Conservation (phyloP, 768 basidiomycete species). For the Rhizopogon roseolus region DNA sequence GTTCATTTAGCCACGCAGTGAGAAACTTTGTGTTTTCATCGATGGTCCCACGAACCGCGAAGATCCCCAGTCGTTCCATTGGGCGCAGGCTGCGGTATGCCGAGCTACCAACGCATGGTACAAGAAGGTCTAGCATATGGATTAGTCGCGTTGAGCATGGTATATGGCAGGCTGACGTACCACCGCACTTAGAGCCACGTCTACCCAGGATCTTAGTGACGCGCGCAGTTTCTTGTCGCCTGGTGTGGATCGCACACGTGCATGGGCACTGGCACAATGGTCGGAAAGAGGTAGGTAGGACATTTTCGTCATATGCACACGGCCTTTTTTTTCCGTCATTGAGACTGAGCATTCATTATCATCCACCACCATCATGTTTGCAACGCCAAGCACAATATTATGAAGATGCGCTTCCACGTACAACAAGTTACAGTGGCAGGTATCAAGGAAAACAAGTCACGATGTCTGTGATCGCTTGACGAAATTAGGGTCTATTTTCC, state of each 20-base stretch:
- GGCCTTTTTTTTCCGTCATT: too few relatives aligned
- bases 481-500: conserved; percentile 65
- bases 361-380: too few relatives aligned
- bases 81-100: conserved; percentile 74
- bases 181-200: too few relatives aligned
- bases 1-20: conserved; percentile 61
- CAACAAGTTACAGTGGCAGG: too few relatives aligned
- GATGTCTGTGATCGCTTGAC: conserved; percentile 27
- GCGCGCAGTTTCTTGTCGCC: too few relatives aligned
- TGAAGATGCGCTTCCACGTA: too few relatives aligned
- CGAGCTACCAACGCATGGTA: conserved; percentile 23
- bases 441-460: neutral
- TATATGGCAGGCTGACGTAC: neutral
- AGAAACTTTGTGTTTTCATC: conserved; percentile 64
- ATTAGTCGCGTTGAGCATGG: conserved; percentile 10
- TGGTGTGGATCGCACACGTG: too few relatives aligned
- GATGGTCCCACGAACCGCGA: conserved; percentile 57
- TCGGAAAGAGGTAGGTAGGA: too few relatives aligned
- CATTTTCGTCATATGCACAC: too few relatives aligned
- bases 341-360: neutral
- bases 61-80: conserved; percentile 63
- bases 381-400: too few relatives aligned
- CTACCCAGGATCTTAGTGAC: too few relatives aligned
- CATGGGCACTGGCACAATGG: too few relatives aligned
- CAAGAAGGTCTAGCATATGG: conserved; percentile 29